Conservation (phyloP, 1,284 basidiomycete species). For the Chalciporus piperatoides region DNA sequence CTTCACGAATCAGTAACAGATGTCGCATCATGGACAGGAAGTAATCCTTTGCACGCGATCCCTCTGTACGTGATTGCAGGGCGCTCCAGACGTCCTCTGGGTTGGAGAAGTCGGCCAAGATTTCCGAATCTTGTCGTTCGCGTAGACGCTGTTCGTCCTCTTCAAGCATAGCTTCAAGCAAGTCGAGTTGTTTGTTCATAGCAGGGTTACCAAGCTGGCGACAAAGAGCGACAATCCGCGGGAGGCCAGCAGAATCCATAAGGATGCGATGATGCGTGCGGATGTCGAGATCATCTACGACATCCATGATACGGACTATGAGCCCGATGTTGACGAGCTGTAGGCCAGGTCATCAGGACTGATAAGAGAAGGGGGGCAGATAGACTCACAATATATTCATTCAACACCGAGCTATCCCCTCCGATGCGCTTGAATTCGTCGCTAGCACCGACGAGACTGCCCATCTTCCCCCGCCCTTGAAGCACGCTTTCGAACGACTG, state of each 20-base stretch:
- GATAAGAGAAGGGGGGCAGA: conserved; percentile 10
- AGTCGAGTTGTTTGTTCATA: conserved; percentile 68
- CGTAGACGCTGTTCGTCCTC: conserved; percentile 79
- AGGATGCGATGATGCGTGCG: conserved; percentile 83
- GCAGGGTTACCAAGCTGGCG: conserved; percentile 59
- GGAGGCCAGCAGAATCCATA: conserved; percentile 86
- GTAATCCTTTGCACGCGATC: conserved; percentile 79
- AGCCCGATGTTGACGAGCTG: conserved; percentile 70
- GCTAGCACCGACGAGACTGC: conserved; percentile 90
- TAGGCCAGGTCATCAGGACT: conserved; percentile 15
- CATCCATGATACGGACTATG: conserved; percentile 61
- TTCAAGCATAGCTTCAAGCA: conserved; percentile 66
- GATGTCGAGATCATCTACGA: conserved; percentile 73
- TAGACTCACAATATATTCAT: conserved; percentile 78
- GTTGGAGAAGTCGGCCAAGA: conserved; percentile 75
- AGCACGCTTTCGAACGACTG: conserved; percentile 77
- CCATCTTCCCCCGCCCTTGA: conserved; percentile 90
- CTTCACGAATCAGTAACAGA: conserved; percentile 84
- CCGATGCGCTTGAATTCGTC: conserved; percentile 76
- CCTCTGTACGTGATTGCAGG: conserved; percentile 69
- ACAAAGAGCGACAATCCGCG: conserved; percentile 72
- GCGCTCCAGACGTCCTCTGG: conserved; percentile 88
- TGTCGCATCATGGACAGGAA: conserved; percentile 93
- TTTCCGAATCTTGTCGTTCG: conserved; percentile 74
- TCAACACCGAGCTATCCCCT: conserved; percentile 63